A percentile compares a stretch with the other conserved stretches of the same genome.
These are phyloP conservation scores for Metschnikowia anglica DNA, from an alignment of 805 yeast genomes.

Conservation along the genomic window DNA sequence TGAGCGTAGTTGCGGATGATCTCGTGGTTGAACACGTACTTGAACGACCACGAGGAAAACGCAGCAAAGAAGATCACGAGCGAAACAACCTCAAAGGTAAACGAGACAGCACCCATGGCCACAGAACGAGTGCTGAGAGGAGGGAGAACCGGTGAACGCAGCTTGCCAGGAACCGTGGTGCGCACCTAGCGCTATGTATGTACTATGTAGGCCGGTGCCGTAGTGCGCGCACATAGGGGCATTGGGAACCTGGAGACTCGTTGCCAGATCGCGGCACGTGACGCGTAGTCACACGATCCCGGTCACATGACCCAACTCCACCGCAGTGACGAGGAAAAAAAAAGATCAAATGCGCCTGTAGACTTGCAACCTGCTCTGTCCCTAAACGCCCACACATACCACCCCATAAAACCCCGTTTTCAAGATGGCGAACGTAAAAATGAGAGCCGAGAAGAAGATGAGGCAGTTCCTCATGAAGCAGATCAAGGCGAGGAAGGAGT, in stretches of 20 bases:
- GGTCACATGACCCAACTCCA: neutral
- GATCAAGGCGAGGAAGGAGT: conserved; percentile 41
- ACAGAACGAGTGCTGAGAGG: neutral
- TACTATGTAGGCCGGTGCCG: too few relatives aligned
- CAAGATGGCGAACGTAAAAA: conserved; percentile 37
- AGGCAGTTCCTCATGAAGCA: conserved; percentile 47
- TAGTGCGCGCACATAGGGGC: too few relatives aligned
- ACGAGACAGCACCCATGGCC: neutral
- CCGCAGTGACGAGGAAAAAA: neutral
- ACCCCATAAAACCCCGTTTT: neutral
- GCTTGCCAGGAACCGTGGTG: too few relatives aligned
- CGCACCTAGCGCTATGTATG: too few relatives aligned
- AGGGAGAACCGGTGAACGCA: too few relatives aligned
- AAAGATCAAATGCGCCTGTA: too few relatives aligned
- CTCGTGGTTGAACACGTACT: conserved; percentile 25
- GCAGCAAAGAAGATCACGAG: conserved; percentile 17
- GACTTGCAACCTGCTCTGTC: neutral
- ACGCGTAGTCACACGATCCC: too few relatives aligned
- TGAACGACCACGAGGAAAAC: conserved; percentile 23
- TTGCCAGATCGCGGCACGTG: too few relatives aligned
- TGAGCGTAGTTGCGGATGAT: conserved; percentile 27
- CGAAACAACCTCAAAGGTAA: conserved; percentile 17
- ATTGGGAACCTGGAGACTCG: too few relatives aligned
- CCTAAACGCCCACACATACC: conserved; percentile 4
- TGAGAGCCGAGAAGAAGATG: conserved; percentile 48